Evolutionary conservation across 768 basidiomycete species (phyloP), one percentile per base, ranked within the genome.

Genomic region (Gyrodon lividus): DNA sequence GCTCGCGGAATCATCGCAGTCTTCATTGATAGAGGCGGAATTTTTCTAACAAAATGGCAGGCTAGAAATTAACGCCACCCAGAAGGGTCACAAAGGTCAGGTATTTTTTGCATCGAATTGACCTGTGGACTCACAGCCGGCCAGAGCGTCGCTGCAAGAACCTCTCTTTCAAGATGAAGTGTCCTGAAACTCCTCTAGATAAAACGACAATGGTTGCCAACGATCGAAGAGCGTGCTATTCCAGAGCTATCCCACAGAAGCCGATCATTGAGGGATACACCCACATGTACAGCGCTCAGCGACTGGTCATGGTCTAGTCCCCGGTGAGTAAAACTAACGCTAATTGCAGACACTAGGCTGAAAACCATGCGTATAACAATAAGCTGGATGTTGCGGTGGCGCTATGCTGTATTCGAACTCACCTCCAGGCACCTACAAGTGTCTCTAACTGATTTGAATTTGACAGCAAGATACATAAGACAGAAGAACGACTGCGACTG

Each of bases 51-150:
- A 58, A 46, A 83, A 82, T 1, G 77, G 70, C 0, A 93, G 93
- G 31, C 89, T 76, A 10, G 92, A 89, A 44, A 97, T 91, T 7
- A 93, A 74, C 13, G 94, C 65, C 8, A 92, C 90, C 0, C 92
- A n/a, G n/a, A n/a, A n/a, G n/a, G n/a, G n/a, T n/a, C 93, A 8
- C 79, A 38, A 28, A 95, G 74, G 37, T 26, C 38, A 6, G 17
- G 5, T 23, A 24, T 31, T 6, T 50, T 20, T n/a, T 12, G 39
- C 16, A 43, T 31, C 3, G 12, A 5, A 12, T 12, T 13, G 31
- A 31, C 2, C 12, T 31, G 13, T 14, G 31, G 12, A 31, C 74
- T 51, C 51, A 80, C 80, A 33, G 13, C 79, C 80, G 5, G 81
- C 87, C 35, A 83, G 39, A 5, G 78, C 75, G 63, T 90, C 82